These are phyloP conservation scores for Tulasnella sp. DNA, from an alignment of 768 basidiomycete species.

Conservation along the genomic window DNA sequence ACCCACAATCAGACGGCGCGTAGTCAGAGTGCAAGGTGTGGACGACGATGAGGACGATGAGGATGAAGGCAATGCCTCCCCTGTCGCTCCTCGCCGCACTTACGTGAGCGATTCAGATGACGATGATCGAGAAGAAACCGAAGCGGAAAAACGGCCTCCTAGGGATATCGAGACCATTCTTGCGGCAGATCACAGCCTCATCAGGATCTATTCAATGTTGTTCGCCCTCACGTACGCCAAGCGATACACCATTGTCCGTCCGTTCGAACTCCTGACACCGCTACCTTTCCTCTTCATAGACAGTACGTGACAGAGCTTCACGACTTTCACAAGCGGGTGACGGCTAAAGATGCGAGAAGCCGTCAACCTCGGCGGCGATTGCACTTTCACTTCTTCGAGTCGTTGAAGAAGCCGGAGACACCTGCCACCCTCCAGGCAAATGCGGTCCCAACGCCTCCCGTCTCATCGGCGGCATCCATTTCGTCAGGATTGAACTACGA, in stretches of 20 bases:
- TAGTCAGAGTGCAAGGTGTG: background rate
- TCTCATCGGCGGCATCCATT: background rate
- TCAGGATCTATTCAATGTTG: slow-evolving; percentile 20
- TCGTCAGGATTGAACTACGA: background rate
- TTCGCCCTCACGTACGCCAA: slow-evolving; percentile 19
- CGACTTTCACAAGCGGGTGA: slow-evolving; percentile 18
- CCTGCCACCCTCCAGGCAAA: background rate
- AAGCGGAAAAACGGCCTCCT: background rate
- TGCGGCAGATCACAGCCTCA: slow-evolving; percentile 16
- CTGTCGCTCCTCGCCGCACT: background rate
- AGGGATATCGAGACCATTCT: slow-evolving; percentile 1
- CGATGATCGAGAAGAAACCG: slow-evolving; percentile 16
- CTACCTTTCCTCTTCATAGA: slow-evolving; percentile 9
- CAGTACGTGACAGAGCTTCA: slow-evolving; percentile 20
- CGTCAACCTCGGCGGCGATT: slow-evolving; percentile 14
- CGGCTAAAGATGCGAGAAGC: background rate
- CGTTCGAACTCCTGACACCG: slow-evolving; percentile 12
- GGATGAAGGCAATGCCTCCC: background rate
- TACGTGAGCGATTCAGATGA: background rate
- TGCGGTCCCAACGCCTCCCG: background rate
- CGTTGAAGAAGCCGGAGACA: background rate
- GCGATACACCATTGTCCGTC: background rate
- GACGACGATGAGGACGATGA: slow-evolving; percentile 9
- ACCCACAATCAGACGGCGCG: background rate
- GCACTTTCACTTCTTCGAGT: slow-evolving; percentile 24